Evolutionary conservation across 1,139 yeast genomes (phyloP), one percentile per base, ranked within the genome.

Genomic region (Debaryomyces psychrophilus): DNA sequence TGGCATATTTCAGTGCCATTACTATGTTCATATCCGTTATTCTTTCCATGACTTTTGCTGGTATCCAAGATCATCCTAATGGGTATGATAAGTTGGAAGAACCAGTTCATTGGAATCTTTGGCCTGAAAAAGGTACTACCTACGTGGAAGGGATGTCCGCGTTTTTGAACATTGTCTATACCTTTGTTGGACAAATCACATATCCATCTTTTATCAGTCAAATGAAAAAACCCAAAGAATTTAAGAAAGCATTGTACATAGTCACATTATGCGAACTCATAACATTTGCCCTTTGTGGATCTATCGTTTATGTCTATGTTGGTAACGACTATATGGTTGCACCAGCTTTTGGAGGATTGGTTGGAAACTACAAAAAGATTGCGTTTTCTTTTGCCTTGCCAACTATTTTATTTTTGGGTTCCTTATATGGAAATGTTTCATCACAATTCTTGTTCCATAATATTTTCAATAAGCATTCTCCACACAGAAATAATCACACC

Each of bases 331-430:
- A 81, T 57, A 73, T 81, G 45, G 74, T 81, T 2, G 78, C 85
- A 0, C 86, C 86, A 0, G 85, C 85, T 0, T 81, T 79, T 56
- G 86, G 85, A 1, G 71, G 84, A 2, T 65, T 82, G 44, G 51
- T 59, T 4, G 71, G 73, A 2, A 60, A 63, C 36, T 79, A 67
- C 63, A 79, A 79, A 64, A 77, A 77, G 54, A 71, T 79, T 47
- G 77, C 85, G 2, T 82, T 80, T 55, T 73, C 84, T n/a, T 80
- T 82, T 59, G 83, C 84, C 0, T 65, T 82, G 27, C 87, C 86
- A 43, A 81, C 87, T 2, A 66, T 82, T 31, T 56, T 82, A 43
- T 81, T 81, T 57, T 68, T 81, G 46, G 86, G 87, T 8, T 65
- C 83, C 0, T 62, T 82, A 41, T 81, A 81, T 59, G 69, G 81